These are phyloP conservation scores for Schizochytrium sp. DNA, from an alignment of 108 stramenopile genomes.

Conservation along the genomic window DNA sequence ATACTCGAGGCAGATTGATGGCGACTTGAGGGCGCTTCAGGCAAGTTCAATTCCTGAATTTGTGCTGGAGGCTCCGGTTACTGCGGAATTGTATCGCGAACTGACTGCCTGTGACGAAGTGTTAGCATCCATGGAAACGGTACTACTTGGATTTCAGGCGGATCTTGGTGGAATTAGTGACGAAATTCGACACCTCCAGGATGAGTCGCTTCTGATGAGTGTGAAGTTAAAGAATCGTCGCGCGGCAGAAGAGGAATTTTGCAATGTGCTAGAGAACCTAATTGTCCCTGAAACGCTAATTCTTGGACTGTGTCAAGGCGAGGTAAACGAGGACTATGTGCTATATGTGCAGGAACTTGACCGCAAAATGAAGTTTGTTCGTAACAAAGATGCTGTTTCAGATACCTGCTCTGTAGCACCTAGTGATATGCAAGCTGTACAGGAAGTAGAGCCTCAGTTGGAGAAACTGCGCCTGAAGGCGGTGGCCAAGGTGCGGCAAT, in stretches of 20 bases:
- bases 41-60: slow-evolving; percentile 51
- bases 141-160: slow-evolving; percentile 97
- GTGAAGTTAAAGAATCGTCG: slow-evolving; percentile 89
- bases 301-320: slow-evolving; percentile 86
- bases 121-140: slow-evolving; percentile 92
- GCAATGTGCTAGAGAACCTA: slow-evolving; percentile 88
- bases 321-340: slow-evolving; percentile 87
- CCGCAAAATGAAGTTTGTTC: slow-evolving; percentile 83
- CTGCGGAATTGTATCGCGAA: slow-evolving; percentile 81
- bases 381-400: slow-evolving; percentile 65
- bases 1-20: slow-evolving; percentile 71
- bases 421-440: slow-evolving; percentile 85
- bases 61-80: slow-evolving; percentile 73
- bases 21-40: slow-evolving; percentile 72
- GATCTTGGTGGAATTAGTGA: slow-evolving; percentile 94
- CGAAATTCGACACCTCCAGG: slow-evolving; percentile 94
- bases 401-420: slow-evolving; percentile 81
- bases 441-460: slow-evolving; percentile 89
- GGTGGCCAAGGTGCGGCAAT: slow-evolving; percentile 82
- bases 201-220: slow-evolving; percentile 86
- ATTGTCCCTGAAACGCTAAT: slow-evolving; percentile 88
- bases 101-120: slow-evolving; percentile 92
- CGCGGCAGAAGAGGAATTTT: slow-evolving; percentile 87
- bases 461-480: slow-evolving; percentile 86
- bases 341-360: slow-evolving; percentile 89